Conservation (phyloP, 1,139 yeast species). For the Candida pseudoviswanathii region DNA sequence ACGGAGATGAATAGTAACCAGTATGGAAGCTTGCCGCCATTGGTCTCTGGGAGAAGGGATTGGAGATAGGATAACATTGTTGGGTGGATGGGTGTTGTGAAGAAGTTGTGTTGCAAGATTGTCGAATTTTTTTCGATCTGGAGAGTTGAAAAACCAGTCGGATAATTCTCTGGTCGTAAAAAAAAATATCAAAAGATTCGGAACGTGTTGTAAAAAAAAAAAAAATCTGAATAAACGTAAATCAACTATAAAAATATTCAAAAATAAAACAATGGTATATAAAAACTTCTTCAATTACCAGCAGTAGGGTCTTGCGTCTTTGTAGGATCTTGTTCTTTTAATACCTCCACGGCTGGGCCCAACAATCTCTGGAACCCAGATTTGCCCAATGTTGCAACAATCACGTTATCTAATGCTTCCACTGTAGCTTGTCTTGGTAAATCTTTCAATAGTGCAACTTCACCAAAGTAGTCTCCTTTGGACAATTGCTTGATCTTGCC, state of each 20-base stretch:
- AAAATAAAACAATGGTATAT: background rate
- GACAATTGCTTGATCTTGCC: constrained; percentile 65
- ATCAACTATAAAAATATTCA: constrained; percentile 1
- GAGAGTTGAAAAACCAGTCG: background rate
- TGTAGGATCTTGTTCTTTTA: constrained; percentile 83
- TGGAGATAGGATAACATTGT: constrained; percentile 20
- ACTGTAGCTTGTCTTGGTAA: constrained; percentile 95
- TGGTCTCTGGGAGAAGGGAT: constrained; percentile 29
- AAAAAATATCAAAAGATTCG: background rate
- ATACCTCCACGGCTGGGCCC: constrained; percentile 85
- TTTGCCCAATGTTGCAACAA: constrained; percentile 89
- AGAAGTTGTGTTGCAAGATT: background rate
- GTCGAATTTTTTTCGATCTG: background rate
- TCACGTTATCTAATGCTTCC: constrained; percentile 70
- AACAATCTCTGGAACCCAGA: constrained; percentile 90
- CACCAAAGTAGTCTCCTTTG: constrained; percentile 95
- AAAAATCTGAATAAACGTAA: background rate
- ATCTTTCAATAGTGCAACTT: constrained; percentile 88
- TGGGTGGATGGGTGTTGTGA: background rate
- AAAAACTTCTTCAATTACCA: constrained; percentile 5
- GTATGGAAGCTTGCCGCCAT: constrained; percentile 46
- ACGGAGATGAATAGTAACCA: constrained; percentile 68
- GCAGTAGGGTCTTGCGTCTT: constrained; percentile 14
- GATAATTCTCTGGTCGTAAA: constrained; percentile 1
- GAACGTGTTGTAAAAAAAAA: background rate